Evolutionary conservation across 352 stramenopile species (phyloP).

Genomic region (Globisporangium canariense): DNA sequence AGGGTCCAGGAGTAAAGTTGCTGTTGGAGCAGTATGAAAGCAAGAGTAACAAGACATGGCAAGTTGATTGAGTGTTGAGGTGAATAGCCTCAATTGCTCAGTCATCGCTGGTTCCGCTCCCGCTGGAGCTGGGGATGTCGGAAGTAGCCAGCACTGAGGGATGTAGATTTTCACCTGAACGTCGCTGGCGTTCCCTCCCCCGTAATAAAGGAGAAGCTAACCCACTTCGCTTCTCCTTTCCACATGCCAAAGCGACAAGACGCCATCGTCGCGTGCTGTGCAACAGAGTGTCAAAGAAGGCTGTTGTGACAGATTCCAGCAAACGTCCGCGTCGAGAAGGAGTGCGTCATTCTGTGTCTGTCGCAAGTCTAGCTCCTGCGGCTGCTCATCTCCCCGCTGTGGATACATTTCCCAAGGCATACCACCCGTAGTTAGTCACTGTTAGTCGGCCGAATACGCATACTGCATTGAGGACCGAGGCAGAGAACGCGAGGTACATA

Average conservation of each 20-base stretch:
- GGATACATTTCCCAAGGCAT: too few species aligned
- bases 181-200: too few species aligned
- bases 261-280: background rate
- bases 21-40: background rate
- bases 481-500: background rate
- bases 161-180: too few species aligned
- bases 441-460: background rate
- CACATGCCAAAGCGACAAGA: conserved; percentile 5
- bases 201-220: too few species aligned
- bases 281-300: background rate
- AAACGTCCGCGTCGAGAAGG: background rate
- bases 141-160: too few species aligned
- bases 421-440: background rate
- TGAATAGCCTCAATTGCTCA: too few species aligned
- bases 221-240: background rate
- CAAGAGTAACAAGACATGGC: background rate
- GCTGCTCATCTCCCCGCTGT: conserved; percentile 3
- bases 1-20: conserved; percentile 7
- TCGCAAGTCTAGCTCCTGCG: background rate
- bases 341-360: background rate
- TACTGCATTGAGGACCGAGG: background rate
- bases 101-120: too few species aligned
- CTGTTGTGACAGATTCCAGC: background rate
- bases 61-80: too few species aligned
- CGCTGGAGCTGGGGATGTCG: too few species aligned